Evolutionary conservation across 139 green algal genomes (phyloP).

Genomic region (Raphidocelis subcapitata): DNA sequence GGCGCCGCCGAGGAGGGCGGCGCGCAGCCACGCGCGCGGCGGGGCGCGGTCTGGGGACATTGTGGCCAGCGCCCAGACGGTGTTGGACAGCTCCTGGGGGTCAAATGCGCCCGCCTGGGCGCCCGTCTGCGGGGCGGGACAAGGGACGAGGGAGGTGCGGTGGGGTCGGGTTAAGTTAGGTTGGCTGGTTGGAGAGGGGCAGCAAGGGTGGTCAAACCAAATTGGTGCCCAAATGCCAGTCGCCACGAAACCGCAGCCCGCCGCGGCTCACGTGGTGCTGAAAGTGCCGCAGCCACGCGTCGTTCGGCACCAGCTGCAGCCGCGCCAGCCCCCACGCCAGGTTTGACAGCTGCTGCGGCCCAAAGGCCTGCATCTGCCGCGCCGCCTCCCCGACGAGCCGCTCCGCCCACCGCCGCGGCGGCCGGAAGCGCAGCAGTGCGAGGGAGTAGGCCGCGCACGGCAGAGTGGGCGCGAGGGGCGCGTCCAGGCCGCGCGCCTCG

Average conservation of each 20-base stretch:
- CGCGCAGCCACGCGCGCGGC: slow-evolving; percentile 10
- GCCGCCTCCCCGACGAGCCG: slow-evolving; percentile 9
- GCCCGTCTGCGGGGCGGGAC: slow-evolving; percentile 13
- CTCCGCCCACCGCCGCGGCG: not conserved
- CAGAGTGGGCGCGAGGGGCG: slow-evolving; percentile 6
- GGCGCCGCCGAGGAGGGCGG: slow-evolving; percentile 10
- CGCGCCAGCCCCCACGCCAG: slow-evolving; percentile 22
- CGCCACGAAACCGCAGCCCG: not conserved
- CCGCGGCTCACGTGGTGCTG: slow-evolving; percentile 12
- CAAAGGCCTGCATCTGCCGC: slow-evolving; percentile 5
- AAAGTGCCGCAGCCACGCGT: slow-evolving; percentile 34
- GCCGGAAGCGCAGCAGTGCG: slow-evolving; percentile 22
- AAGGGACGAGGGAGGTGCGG: not conserved
- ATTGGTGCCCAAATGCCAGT: not conserved
- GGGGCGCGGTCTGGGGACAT: slow-evolving; percentile 26
- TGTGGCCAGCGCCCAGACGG: slow-evolving; percentile 26
- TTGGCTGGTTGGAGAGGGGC: not conserved
- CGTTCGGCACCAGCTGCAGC: slow-evolving; percentile 14
- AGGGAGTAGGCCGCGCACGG: slow-evolving; percentile 20
- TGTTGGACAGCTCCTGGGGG: slow-evolving; percentile 13
- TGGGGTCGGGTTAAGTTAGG: not conserved
- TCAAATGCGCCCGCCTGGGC: slow-evolving; percentile 26
- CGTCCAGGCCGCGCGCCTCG: not conserved
- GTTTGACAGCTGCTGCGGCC: slow-evolving; percentile 25
- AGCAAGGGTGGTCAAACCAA: not conserved